Evolutionary conservation across 2,329 filamentous ascomycete genomes (phyloP), one percentile per base, ranked within the genome.

Genomic region (Epichloe scottii): DNA sequence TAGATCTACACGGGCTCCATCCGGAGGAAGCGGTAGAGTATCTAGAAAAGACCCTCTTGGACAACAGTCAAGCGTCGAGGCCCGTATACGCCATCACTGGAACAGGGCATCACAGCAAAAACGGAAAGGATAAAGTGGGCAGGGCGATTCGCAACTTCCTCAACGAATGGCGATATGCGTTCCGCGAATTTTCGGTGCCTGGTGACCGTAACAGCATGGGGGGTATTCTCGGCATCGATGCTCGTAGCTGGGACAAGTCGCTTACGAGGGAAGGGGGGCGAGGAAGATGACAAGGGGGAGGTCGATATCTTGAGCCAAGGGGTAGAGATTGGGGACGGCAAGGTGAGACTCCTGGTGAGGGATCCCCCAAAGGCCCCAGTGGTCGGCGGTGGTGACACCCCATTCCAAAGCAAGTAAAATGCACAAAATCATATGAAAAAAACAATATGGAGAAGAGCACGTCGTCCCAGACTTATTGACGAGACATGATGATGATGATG

Each of bases 101-200:
- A 43, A 97, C 91, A 1, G 93, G 91, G 3, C 90, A 97, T 63
- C 93, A 98, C 69, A 95, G 88, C 66, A 97, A 97, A 74, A 96
- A 96, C 63, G 91, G 93, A 61, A 97, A 97, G 67, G 93, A 98
- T 69, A 98, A 98, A 70, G 88, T 98, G 37, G 91, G 91, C 63
- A 95, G 95, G 70, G 89, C 90, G 1, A 84, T 97, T 55, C 84
- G 93, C 50, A 82, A 79, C 58, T 97, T 94, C 71, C 73, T 98
- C 51, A 94, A 91, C 63, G 91, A 97, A 65, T 95, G 90, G 89
- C 82, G 88, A 55, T 98, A 96, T 64, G 86, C 88, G 0, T 98
- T 91, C 69, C 85, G 91, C 50, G 93, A 98, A 68, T 98, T 98
- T 68, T 93, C 87, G 38, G 90, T 96, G 10, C 89, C 90, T 2